Evolutionary conservation across 345 rosid genomes (phyloP), one percentile per base, ranked within the genome.

Genomic region (Eutrema japonicum): DNA sequence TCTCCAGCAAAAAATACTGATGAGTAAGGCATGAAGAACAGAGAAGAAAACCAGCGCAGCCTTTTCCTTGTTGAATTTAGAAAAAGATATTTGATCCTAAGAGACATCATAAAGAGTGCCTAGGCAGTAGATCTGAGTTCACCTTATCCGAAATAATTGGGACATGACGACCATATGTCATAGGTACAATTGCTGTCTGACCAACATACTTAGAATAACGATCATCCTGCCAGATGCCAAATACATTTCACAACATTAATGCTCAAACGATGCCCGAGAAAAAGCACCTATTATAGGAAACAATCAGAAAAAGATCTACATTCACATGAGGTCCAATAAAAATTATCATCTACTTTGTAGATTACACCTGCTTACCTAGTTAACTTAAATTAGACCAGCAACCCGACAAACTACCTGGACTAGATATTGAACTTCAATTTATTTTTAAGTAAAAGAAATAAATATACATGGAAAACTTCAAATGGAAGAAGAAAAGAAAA

Each of bases 91-190:
- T n/a, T 55, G 60, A 76, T 47, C 26, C 5, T 37, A 40, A 38
- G 22, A 26, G 53, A 70, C 12, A 40, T 10, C 10, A 35, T 8
- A 33, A 50, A 57, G 71, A 77, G 72, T 10, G 35, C 41, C 42
- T 47, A 45, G 8, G 59, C 54, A 70, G 46, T 77, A 47, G 47
- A 57, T 77, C 12, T 33, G 46, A 64, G 67, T 69, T 82, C 64
- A 94, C 98, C 98, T 79, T 91, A 74, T 91, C 95, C 37, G 89
- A 66, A 43, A 94, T 89, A 65, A 94, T 91, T 66, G 95, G 98
- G 74, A 94, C 95, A 81, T 88, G 95, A 16, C 97, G 98, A 36
- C 98, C 98, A 78, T 88, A 94, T 63, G 98, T 94, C 98, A 94
- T 85, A 63, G 98, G 98, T 66, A 94, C 98, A 78, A 94, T 91